Evolutionary conservation across 352 stramenopile genomes (phyloP).

Genomic region (Globisporangium ultimum): DNA sequence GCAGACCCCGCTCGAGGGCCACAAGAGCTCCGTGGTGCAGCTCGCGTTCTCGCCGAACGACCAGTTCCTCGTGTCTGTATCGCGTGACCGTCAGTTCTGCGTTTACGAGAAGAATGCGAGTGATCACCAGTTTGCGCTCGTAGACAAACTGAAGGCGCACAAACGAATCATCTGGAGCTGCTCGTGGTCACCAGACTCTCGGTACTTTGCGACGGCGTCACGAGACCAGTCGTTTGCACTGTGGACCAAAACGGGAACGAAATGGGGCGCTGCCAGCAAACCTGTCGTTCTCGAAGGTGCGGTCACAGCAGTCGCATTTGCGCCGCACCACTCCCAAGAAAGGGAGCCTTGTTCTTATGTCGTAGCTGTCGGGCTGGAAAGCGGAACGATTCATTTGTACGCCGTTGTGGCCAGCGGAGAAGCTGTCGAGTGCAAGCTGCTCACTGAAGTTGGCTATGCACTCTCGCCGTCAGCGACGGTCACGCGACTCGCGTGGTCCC

Average conservation of each 20-base stretch:
- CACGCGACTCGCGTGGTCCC: constrained; percentile 48
- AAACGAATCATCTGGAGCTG: constrained; percentile 82
- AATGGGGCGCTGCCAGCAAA: constrained; percentile 21
- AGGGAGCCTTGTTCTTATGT: constrained; percentile 18
- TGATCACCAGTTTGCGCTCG: constrained; percentile 31
- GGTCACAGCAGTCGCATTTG: constrained; percentile 65
- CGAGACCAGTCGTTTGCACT: constrained; percentile 65
- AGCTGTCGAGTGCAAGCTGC: constrained; percentile 9
- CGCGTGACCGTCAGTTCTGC: constrained; percentile 70
- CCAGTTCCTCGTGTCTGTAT: constrained; percentile 58
- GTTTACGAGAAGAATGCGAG: constrained; percentile 35
- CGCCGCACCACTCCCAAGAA: constrained; percentile 11
- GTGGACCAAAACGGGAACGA: constrained; percentile 25
- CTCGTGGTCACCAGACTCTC: constrained; percentile 61
- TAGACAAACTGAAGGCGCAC: constrained; percentile 58
- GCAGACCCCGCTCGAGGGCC: constrained; percentile 44
- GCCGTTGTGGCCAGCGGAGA: constrained; percentile 7
- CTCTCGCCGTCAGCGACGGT: constrained; percentile 35
- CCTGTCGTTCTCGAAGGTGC: constrained; percentile 31
- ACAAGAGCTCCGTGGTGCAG: constrained; percentile 80
- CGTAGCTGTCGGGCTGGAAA: constrained; percentile 61
- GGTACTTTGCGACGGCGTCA: constrained; percentile 53
- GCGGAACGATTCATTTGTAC: constrained; percentile 41
- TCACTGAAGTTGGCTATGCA: constrained; percentile 18
- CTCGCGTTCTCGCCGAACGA: constrained; percentile 70